These are phyloP conservation scores for Alternaria sp. DNA, from an alignment of 2,329 filamentous ascomycete species.

Conservation along the genomic window DNA sequence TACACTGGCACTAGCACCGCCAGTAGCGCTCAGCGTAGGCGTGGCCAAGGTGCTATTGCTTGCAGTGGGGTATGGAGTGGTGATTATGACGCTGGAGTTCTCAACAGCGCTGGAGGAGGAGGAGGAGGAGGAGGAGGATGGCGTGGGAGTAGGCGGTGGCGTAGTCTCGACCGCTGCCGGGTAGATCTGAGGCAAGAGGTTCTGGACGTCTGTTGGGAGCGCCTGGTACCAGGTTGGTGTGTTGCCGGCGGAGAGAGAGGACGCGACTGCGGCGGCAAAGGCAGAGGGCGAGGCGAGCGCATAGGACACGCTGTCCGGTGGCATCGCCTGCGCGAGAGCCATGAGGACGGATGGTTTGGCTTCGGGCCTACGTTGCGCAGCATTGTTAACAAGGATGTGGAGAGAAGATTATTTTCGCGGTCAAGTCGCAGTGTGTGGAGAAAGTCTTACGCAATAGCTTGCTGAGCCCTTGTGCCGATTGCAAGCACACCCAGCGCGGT, in stretches of 20 bases:
- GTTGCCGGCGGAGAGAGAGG: constrained; percentile 55
- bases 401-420: neutral
- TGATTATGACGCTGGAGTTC: neutral
- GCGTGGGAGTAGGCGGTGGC: constrained; percentile 30
- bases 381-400: constrained; percentile 21
- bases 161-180: constrained; percentile 33
- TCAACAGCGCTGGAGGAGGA: constrained; percentile 1
- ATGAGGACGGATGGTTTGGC: constrained; percentile 52
- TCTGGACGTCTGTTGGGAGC: constrained; percentile 57
- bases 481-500: constrained; percentile 42
- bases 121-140: neutral
- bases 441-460: constrained; percentile 34
- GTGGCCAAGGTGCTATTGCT: constrained; percentile 15
- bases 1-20: constrained; percentile 11
- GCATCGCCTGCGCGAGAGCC: constrained; percentile 57
- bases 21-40: constrained; percentile 22
- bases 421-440: constrained; percentile 4
- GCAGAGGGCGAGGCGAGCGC: constrained; percentile 55
- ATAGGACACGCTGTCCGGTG: constrained; percentile 51
- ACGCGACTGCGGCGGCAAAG: constrained; percentile 54
- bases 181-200: constrained; percentile 52
- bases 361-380: constrained; percentile 22
- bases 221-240: constrained; percentile 57
- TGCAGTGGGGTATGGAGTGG: constrained; percentile 13
- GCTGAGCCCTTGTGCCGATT: constrained; percentile 39